Base-by-base conservation (phyloP, 768 basidiomycete genomes). In the Suillus decipiens region DNA sequence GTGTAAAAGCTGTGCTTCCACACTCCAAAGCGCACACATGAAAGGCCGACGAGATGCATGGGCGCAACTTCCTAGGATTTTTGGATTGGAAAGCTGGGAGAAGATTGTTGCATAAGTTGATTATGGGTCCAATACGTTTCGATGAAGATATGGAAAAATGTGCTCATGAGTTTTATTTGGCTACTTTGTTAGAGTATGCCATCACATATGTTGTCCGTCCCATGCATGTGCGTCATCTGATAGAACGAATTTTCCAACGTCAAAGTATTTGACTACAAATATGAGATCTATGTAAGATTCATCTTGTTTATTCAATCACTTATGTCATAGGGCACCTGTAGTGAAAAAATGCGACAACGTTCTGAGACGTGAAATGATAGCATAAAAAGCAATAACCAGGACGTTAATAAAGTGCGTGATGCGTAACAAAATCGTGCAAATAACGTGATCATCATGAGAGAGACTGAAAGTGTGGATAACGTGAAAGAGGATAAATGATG, bases 401-500 rank as follows among this genome's bases (percentile, higher is more conserved):
- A 41, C 56, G 24, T 57, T 24, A 17, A 31, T 41, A 7, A 34
- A 34, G 19, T 57, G 39, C 37, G 56, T 57, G 56, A 57, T 57
- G 55, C 54, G 36, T 55, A 55, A 36, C 37, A 56, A 22, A 56
- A 31, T 57, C 56, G 56, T 57, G 41, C 11, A 42, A 41, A 31
- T 57, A 19, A 28, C 56, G 56, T 57, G 39, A 57, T 39, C 17
- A 57, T 39, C 17, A 39, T 57, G 39, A 57, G 37, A 37, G 24
- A 7, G 19, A 59, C 53, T 14, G 31, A 43, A 63, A 34, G 22
- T n/a, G 56, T 15, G 37, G 56, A 54, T 36, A 45, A 51, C 33
- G 60, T n/a, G 53, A 48, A 53, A 47, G 45, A 31, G 53, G 33
- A 43, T 41, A 22, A 61, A 72, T 68, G 63, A 63, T 65, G 73